phyloP scores from a whole-genome alignment of 2,329 filamentous ascomycete species.

The Chaetoscypha palmicola region DNA sequence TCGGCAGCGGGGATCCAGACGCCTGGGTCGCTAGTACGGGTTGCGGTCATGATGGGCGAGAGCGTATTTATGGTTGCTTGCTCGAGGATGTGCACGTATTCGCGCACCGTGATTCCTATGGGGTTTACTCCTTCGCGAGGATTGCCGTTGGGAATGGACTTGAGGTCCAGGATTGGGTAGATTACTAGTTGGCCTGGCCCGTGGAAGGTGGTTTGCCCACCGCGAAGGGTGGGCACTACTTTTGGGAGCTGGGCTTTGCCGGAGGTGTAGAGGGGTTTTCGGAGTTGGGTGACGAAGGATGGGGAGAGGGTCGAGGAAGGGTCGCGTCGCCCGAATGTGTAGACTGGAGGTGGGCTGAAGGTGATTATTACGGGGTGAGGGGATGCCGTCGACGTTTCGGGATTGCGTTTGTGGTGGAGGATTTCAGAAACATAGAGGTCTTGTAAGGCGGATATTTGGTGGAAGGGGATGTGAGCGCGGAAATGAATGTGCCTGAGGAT shows the following conservation, averaged over 20 bases:
- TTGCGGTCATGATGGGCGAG: background rate
- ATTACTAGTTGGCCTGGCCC: constrained; percentile 87
- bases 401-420: constrained; percentile 49
- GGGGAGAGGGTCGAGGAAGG: constrained; percentile 41
- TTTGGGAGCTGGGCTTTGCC: constrained; percentile 9
- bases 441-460: constrained; percentile 48
- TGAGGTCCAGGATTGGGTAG: constrained; percentile 87
- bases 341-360: constrained; percentile 75
- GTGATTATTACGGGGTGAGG: constrained; percentile 70
- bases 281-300: constrained; percentile 33
- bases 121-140: constrained; percentile 2
- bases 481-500: constrained; percentile 55
- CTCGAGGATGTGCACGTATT: constrained; percentile 75
- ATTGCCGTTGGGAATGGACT: constrained; percentile 22
- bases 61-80: constrained; percentile 64
- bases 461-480: constrained; percentile 46
- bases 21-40: constrained; percentile 5
- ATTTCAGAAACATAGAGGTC: constrained; percentile 47
- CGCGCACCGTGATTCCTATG: constrained; percentile 53
- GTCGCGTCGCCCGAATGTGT: constrained; percentile 76
- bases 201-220: constrained; percentile 91
- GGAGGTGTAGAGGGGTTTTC: constrained; percentile 8
- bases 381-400: constrained; percentile 37
- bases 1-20: constrained; percentile 12
- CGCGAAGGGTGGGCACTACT: constrained; percentile 47